Base-by-base conservation (phyloP, 352 stramenopile species). In the Phytophthora megakarya region DNA sequence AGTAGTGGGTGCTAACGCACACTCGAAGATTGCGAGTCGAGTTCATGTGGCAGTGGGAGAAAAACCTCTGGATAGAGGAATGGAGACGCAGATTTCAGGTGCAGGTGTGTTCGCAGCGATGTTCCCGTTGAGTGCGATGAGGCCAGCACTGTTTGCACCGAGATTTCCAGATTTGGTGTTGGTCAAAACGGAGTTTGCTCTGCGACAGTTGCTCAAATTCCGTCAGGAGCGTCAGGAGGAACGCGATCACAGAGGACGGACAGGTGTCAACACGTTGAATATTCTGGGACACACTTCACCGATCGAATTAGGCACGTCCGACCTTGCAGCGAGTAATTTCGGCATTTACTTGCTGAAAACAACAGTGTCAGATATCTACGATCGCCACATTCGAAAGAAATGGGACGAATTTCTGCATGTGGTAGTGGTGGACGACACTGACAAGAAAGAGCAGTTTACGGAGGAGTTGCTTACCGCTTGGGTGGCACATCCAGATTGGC, bases 361-460 rank as follows among this genome's bases (percentile, higher is more conserved):
- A 3, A 87, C 78, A 0, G 80, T 89, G 22, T 70, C 76, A 0
- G 83, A 92, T 47, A 72, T 90, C 3, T 92, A 88, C 38, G 56
- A 90, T 38, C 80, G 80, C 22, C 70, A 67, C 26, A 70, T 85
- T 46, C 66, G 47, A n/a, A 92, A 92, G 56, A 67, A 87, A 58
- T 92, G 83, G 83, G 70, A 90, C 50, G 77, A 78, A 19, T 89
- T 89, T 49, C 65, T 92, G 38, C 83, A 92, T 63, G 77, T 92
- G 1, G 83, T 90, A 3, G 79, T 86, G 30, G 66, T 72, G 10
- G 55, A 58, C 12, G 69, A 84, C 32, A 55, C 76, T 13, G 79
- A 88, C 68, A 78, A 81, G 57, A 73, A 82, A 43, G 61, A 80
- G 40, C 83, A 92, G 65, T 86, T 82, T 49, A 92, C 83, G 19